Percentiles rank a stretch among this genome's conserved stretches.
These are phyloP conservation scores for Fusarium musae DNA, from an alignment of 2,329 filamentous ascomycete genomes.

Conservation along the genomic window DNA sequence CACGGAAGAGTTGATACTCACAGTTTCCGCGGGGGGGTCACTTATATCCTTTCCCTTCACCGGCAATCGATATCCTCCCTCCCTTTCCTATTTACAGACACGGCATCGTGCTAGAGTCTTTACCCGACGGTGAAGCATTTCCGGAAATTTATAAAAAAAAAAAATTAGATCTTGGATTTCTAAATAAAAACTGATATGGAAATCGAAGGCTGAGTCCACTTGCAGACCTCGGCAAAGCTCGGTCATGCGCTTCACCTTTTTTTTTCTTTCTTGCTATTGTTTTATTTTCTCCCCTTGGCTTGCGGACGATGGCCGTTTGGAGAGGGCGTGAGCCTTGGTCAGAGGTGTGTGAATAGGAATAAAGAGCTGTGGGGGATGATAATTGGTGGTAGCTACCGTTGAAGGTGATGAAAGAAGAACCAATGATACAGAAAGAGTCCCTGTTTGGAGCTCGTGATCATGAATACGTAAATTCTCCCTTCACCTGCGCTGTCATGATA, in stretches of 20 bases:
- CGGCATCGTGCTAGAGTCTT: not conserved
- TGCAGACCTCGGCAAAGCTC: slow-evolving; percentile 36
- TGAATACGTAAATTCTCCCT: not conserved
- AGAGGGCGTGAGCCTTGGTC: slow-evolving; percentile 19
- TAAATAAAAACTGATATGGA: not conserved
- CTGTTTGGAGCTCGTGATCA: not conserved
- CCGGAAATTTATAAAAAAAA: slow-evolving; percentile 4
- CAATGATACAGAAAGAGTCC: not conserved
- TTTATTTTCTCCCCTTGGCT: not conserved
- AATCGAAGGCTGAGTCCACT: slow-evolving; percentile 6
- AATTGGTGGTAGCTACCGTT: slow-evolving; percentile 5
- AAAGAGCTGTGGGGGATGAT: slow-evolving; percentile 19
- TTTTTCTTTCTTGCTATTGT: not conserved
- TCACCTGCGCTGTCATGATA: not conserved
- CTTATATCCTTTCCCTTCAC: not conserved
- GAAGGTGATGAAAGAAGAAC: not conserved
- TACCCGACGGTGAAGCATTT: slow-evolving; percentile 28
- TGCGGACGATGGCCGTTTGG: slow-evolving; percentile 25
- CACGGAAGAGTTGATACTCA: not conserved
- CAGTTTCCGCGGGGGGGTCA: not conserved
- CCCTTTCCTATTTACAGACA: not conserved
- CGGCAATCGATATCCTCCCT: not conserved
- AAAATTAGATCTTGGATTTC: too few relatives aligned
- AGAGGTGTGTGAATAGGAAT: not conserved
- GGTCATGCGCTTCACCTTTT: slow-evolving; percentile 29